These are phyloP conservation scores for Hericium erinaceus DNA, from an alignment of 768 basidiomycete genomes.

Conservation along the genomic window DNA sequence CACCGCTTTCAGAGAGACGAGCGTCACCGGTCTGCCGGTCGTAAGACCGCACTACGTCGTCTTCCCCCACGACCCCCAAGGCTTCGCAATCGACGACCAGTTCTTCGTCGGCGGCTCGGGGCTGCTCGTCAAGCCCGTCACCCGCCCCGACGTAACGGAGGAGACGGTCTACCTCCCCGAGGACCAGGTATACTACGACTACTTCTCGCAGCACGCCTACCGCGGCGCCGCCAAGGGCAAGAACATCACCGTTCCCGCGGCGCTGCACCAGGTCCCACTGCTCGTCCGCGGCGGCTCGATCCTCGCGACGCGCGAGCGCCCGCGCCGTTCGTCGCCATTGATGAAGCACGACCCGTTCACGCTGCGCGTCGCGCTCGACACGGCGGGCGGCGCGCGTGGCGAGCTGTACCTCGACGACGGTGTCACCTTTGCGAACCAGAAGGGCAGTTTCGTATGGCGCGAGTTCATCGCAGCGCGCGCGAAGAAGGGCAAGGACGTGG, in stretches of 20 bases:
- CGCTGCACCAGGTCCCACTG: slow-evolving; percentile 72
- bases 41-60: slow-evolving; percentile 90
- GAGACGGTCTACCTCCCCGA: slow-evolving; percentile 79
- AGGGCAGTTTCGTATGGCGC: slow-evolving; percentile 82
- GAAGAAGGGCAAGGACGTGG: slow-evolving; percentile 36
- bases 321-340: slow-evolving; percentile 73
- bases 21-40: slow-evolving; percentile 72
- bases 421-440: slow-evolving; percentile 62
- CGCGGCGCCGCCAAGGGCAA: slow-evolving; percentile 58
- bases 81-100: slow-evolving; percentile 90
- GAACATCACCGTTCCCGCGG: slow-evolving; percentile 67
- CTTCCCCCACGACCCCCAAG: slow-evolving; percentile 82
- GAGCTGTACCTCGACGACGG: slow-evolving; percentile 96
- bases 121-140: slow-evolving; percentile 86
- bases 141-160: slow-evolving; percentile 58
- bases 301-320: slow-evolving; percentile 78
- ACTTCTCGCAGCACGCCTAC: slow-evolving; percentile 65
- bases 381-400: slow-evolving; percentile 51
- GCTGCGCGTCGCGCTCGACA: slow-evolving; percentile 70
- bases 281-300: slow-evolving; percentile 89
- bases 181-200: slow-evolving; percentile 91
- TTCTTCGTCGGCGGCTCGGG: slow-evolving; percentile 87
- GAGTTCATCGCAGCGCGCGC: slow-evolving; percentile 51
- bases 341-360: slow-evolving; percentile 95
- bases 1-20: slow-evolving; percentile 90